Evolutionary conservation across 805 yeast species (phyloP).

Genomic region (Phaffomyces antillensis): DNA sequence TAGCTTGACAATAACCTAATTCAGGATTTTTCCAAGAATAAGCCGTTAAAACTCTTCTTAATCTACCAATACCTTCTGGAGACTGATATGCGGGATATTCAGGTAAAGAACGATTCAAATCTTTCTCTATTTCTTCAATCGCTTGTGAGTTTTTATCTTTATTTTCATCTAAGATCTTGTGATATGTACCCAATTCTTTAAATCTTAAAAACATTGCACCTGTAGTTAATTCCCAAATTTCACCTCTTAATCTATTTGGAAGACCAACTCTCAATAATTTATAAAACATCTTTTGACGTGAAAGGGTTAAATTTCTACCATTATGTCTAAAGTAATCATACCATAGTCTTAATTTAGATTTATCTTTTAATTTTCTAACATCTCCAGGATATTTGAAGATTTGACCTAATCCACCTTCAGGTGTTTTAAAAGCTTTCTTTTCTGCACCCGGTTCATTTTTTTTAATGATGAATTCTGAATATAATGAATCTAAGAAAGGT

Average conservation of each 20-base stretch:
- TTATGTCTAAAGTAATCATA: conserved; percentile 78
- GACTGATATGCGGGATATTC: conserved; percentile 93
- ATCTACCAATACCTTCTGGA: conserved; percentile 74
- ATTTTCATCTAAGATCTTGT: conserved; percentile 49
- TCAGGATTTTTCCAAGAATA: conserved; percentile 97
- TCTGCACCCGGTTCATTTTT: conserved; percentile 30
- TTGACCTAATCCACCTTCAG: conserved; percentile 83
- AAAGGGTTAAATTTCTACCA: conserved; percentile 76
- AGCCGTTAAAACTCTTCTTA: conserved; percentile 85
- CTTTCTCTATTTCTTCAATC: conserved; percentile 94
- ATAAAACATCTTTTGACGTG: conserved; percentile 70
- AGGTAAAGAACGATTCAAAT: conserved; percentile 87
- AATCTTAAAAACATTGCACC: conserved; percentile 78
- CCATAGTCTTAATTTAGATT: conserved; percentile 87
- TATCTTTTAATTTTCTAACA: conserved; percentile 66
- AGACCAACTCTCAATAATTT: conserved; percentile 84
- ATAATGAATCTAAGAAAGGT: conserved; percentile 62
- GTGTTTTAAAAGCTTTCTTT: conserved; percentile 40
- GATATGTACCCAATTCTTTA: conserved; percentile 54
- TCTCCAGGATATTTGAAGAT: conserved; percentile 86
- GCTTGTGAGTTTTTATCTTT: conserved; percentile 68
- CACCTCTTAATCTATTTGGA: conserved; percentile 93
- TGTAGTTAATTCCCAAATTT: conserved; percentile 87
- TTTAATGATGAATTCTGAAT: conserved; percentile 78
- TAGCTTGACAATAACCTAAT: conserved; percentile 97